Evolutionary conservation across 164 flowering plant genomes (phyloP).

Genomic region (Vitis cinerea): DNA sequence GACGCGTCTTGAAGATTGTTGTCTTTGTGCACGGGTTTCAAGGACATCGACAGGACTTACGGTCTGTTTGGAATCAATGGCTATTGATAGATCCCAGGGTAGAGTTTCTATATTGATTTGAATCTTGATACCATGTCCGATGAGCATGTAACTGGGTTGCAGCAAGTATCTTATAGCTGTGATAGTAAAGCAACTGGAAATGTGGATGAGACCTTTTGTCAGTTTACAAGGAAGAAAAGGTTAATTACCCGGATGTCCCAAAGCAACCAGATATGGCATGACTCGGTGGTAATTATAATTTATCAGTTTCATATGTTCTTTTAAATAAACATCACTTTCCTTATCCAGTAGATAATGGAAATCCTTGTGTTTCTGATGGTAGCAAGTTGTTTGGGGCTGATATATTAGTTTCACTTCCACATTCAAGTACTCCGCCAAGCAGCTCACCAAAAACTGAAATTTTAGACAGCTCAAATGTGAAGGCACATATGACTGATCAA

Average conservation of each 20-base stretch:
- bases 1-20: slow-evolving; percentile 69
- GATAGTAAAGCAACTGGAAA: no score
- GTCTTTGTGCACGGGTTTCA: slow-evolving; percentile 99
- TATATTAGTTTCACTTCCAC: slow-evolving; percentile 7
- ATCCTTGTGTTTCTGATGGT: slow-evolving; percentile 1
- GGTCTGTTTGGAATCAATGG: no score
- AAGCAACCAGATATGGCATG: slow-evolving; percentile 13
- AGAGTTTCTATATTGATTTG: no score
- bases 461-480: background rate
- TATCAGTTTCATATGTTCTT: slow-evolving; percentile 2
- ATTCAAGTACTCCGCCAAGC: slow-evolving; percentile 12
- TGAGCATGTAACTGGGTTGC: no score
- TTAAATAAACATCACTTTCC: slow-evolving; percentile 5
- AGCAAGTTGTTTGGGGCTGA: slow-evolving; percentile 44
- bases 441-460: slow-evolving; percentile 16
- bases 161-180: no score
- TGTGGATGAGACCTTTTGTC: no score
- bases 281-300: slow-evolving; percentile 10
- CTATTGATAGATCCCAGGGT: no score
- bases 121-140: no score
- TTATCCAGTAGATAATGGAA: slow-evolving; percentile 16
- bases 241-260: slow-evolving; percentile 5
- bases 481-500: slow-evolving; percentile 10
- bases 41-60: no score
- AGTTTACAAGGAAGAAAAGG: background rate